Conservation (phyloP, 2,329 filamentous ascomycete genomes). For the Cladosporium sp. region DNA sequence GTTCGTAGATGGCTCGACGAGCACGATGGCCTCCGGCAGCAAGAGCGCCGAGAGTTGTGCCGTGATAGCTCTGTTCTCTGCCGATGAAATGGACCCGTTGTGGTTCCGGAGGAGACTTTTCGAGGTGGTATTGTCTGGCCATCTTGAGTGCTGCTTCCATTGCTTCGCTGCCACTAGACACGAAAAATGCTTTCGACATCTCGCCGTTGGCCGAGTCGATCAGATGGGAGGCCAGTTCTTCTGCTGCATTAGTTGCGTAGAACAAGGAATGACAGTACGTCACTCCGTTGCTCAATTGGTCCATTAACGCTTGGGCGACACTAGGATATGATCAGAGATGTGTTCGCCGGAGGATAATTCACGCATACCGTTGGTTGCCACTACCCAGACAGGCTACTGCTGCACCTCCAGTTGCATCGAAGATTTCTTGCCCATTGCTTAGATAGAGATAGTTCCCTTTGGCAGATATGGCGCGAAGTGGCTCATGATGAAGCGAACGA, state of each 20-base stretch:
- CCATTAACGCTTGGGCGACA: slow-evolving; percentile 56
- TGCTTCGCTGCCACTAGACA: slow-evolving; percentile 61
- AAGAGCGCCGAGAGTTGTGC: slow-evolving; percentile 64
- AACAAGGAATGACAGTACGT: slow-evolving; percentile 57
- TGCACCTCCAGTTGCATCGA: slow-evolving; percentile 71
- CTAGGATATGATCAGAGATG: slow-evolving; percentile 16
- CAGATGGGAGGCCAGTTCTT: slow-evolving; percentile 51
- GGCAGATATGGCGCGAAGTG: slow-evolving; percentile 47
- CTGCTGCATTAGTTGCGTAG: slow-evolving; percentile 52
- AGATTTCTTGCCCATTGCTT: slow-evolving; percentile 54
- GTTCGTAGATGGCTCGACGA: slow-evolving; percentile 59
- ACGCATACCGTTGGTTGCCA: slow-evolving; percentile 48
- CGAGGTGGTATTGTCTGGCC: slow-evolving; percentile 61
- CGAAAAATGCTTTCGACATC: slow-evolving; percentile 54
- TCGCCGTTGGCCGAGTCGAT: slow-evolving; percentile 48
- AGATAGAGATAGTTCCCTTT: slow-evolving; percentile 51
- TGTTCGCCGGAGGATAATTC: neutral
- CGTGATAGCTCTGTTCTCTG: slow-evolving; percentile 64
- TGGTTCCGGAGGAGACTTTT: slow-evolving; percentile 50
- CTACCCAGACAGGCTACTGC: slow-evolving; percentile 70
- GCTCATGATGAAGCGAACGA: slow-evolving; percentile 44
- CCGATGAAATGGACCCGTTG: slow-evolving; percentile 60
- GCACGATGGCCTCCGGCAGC: slow-evolving; percentile 59
- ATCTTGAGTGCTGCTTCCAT: slow-evolving; percentile 67
- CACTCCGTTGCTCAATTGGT: slow-evolving; percentile 54